phyloP scores from a whole-genome alignment of 179 eudicot genomes.

The Beta lomatogona region DNA sequence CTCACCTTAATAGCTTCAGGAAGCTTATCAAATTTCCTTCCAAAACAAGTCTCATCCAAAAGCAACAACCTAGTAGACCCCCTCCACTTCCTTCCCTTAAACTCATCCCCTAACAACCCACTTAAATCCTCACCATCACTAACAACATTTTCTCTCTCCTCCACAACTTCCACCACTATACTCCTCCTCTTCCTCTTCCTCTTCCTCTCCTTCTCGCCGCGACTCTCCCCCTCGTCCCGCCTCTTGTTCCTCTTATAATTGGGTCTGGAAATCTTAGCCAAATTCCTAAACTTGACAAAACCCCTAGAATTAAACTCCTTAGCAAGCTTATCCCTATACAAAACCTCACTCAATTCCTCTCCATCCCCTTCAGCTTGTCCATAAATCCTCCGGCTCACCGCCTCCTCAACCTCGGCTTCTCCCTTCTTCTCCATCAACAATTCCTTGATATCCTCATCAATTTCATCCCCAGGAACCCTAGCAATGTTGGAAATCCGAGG shows the following conservation, averaged over 20 bases:
- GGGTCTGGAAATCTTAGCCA: conserved; percentile 85
- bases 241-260: conserved; percentile 40
- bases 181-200: conserved; percentile 36
- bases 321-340: conserved; percentile 77
- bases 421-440: conserved; percentile 12
- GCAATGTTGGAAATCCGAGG: conserved; percentile 82
- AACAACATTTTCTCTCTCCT: conserved; percentile 38
- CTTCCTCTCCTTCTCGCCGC: conserved; percentile 14
- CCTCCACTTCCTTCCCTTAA: conserved; percentile 62
- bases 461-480: conserved; percentile 81
- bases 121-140: conserved; percentile 53
- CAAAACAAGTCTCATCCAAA: conserved; percentile 71
- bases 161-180: conserved; percentile 50
- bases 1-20: conserved; percentile 93
- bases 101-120: conserved; percentile 71
- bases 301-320: conserved; percentile 71
- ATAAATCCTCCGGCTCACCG: conserved; percentile 53
- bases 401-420: conserved; percentile 35
- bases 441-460: conserved; percentile 42
- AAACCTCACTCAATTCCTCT: conserved; percentile 58
- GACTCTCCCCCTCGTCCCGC: conserved; percentile 11
- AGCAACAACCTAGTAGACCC: conserved; percentile 88
- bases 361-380: conserved; percentile 82
- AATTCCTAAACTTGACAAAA: conserved; percentile 70
- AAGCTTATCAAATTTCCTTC: conserved; percentile 52